Conservation (phyloP, 2,329 filamentous ascomycete species). For the Scedosporium apiospermum region DNA sequence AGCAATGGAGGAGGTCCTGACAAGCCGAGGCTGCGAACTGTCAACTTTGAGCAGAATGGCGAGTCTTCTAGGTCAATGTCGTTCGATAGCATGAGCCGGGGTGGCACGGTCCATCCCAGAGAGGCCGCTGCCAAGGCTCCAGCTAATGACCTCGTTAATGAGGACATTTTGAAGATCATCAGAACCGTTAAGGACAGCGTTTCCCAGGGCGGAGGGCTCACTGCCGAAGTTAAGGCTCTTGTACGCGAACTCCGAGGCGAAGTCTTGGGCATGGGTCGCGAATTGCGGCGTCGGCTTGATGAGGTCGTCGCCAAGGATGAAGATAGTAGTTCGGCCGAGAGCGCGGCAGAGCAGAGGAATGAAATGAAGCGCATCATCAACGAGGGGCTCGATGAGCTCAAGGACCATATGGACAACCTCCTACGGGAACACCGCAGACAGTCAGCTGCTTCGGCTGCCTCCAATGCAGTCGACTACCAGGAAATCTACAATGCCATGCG, state of each 20-base stretch:
- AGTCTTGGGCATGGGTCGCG: constrained; percentile 87
- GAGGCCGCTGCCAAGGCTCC: neutral
- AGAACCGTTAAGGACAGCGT: constrained; percentile 87
- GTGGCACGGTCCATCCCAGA: constrained; percentile 7
- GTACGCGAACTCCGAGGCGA: constrained; percentile 86
- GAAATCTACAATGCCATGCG: constrained; percentile 82
- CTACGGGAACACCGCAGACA: constrained; percentile 66
- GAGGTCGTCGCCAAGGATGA: constrained; percentile 43
- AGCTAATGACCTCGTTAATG: constrained; percentile 51
- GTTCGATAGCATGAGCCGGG: constrained; percentile 22
- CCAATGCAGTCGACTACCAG: constrained; percentile 61
- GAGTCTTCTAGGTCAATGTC: constrained; percentile 23
- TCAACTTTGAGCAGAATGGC: constrained; percentile 28
- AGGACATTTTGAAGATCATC: constrained; percentile 76
- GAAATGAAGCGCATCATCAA: constrained; percentile 53
- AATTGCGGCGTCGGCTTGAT: constrained; percentile 80
- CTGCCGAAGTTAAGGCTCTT: constrained; percentile 82
- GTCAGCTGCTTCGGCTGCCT: constrained; percentile 53
- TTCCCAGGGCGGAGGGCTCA: constrained; percentile 76
- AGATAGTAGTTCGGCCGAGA: constrained; percentile 13
- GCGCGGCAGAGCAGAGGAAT: neutral
- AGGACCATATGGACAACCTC: constrained; percentile 71
- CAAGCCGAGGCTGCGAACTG: constrained; percentile 14
- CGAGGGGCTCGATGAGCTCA: constrained; percentile 71
- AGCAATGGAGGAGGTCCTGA: constrained; percentile 4